Evolutionary conservation across 1,284 basidiomycete species (phyloP).

Genomic region (Ustilago tritici): DNA sequence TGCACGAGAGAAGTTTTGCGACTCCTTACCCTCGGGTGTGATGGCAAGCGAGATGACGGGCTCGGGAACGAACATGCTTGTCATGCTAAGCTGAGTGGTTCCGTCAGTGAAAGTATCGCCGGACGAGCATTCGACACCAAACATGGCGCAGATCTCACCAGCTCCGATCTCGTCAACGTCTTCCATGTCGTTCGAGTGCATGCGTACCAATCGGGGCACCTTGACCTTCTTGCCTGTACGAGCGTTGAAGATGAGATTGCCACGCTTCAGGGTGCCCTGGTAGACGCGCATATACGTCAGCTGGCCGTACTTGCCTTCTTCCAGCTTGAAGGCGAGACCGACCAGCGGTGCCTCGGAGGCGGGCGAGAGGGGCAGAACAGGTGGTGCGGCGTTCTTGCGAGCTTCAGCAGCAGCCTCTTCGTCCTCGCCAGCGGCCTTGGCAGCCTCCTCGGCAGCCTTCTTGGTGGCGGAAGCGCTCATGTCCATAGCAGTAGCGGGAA

Average conservation of each 20-base stretch:
- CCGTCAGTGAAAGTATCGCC: conserved; percentile 92
- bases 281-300: conserved; percentile 99
- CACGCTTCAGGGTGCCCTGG: conserved; percentile 89
- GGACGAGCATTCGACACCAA: conserved; percentile 97
- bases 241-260: conserved; percentile 88
- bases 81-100: conserved; percentile 72
- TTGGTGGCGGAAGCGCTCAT: conserved; percentile 75
- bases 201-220: conserved; percentile 94
- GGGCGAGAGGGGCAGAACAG: conserved; percentile 60
- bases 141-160: conserved; percentile 99
- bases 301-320: conserved; percentile 97
- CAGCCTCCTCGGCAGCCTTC: conserved; percentile 58
- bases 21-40: conserved; percentile 88
- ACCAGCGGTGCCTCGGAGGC: conserved; percentile 81
- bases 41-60: conserved; percentile 97
- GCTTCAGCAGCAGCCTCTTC: conserved; percentile 55
- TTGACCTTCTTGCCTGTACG: conserved; percentile 97
- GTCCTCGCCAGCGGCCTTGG: conserved; percentile 48
- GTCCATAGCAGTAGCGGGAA: conserved; percentile 84
- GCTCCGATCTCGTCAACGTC: conserved; percentile 94
- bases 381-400: conserved; percentile 55
- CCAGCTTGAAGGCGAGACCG: conserved; percentile 97
- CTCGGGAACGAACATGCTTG: conserved; percentile 98
- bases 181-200: conserved; percentile 99
- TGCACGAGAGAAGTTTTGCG: conserved; percentile 88